phyloP scores from a whole-genome alignment of 768 basidiomycete genomes.

The Mrakia hoshinonis region DNA sequence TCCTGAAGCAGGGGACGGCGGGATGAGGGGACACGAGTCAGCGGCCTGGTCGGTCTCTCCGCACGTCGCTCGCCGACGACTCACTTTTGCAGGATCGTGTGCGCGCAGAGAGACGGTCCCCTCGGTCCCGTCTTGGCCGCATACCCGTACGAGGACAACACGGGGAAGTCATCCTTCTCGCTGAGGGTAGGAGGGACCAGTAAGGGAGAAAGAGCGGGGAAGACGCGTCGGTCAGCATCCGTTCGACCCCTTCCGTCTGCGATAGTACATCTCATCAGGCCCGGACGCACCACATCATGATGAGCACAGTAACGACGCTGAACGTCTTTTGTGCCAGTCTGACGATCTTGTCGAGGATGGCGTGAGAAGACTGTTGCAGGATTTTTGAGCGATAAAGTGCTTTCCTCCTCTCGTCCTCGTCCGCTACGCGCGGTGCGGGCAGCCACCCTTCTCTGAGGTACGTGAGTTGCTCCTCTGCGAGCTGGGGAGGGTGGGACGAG shows the following conservation, averaged over 20 bases:
- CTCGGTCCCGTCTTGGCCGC: not conserved
- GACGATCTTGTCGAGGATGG: not conserved
- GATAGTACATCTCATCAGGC: too few species aligned
- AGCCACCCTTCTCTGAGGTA: not conserved
- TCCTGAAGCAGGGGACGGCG: not conserved
- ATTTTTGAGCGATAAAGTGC: not conserved
- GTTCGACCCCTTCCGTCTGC: too few species aligned
- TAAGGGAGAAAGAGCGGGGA: not conserved
- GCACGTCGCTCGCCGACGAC: too few species aligned
- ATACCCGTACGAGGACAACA: not conserved
- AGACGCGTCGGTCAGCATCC: not conserved
- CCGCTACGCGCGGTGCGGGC: not conserved
- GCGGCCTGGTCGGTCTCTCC: too few species aligned
- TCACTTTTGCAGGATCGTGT: slow-evolving; percentile 32
- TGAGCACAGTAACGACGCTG: not conserved
- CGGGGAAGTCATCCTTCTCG: slow-evolving; percentile 1
- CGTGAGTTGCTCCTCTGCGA: too few species aligned
- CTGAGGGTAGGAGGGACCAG: not conserved
- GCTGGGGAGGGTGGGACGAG: too few species aligned
- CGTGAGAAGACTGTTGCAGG: not conserved
- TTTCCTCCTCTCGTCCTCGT: not conserved
- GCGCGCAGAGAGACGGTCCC: slow-evolving; percentile 30
- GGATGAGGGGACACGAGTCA: not conserved
- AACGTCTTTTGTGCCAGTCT: not conserved
- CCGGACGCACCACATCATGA: slow-evolving; percentile 1